phyloP scores from a whole-genome alignment of 2,329 filamentous ascomycete species.

The Leptographium wingfieldii region DNA sequence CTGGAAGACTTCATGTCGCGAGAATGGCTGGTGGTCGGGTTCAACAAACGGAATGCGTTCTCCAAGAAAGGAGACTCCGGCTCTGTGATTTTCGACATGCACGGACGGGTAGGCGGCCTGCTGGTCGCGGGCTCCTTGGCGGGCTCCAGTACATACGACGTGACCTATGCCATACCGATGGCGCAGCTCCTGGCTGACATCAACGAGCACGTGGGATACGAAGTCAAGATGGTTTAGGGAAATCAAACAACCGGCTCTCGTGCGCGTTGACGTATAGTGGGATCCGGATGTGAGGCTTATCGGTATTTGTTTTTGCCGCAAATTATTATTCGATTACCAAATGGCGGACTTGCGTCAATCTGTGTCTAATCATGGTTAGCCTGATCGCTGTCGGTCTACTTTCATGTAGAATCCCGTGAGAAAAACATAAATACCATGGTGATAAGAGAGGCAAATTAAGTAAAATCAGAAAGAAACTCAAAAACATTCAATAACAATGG shows the following conservation, averaged over 20 bases:
- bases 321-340: no score
- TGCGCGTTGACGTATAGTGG: neutral
- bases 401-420: no score
- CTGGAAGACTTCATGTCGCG: neutral
- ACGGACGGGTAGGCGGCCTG: neutral
- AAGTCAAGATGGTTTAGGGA: neutral
- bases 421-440: no score
- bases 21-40: neutral
- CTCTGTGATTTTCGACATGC: neutral
- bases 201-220: neutral
- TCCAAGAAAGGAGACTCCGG: neutral
- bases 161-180: slow-evolving; percentile 1
- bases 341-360: no score
- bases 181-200: neutral
- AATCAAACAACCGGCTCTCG: neutral
- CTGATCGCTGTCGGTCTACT: no score
- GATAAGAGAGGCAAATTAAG: no score
- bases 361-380: no score
- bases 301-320: no score
- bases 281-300: neutral
- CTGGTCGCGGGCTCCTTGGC: neutral
- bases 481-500: no score
- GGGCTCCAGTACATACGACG: neutral
- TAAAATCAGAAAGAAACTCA: no score
- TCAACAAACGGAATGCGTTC: neutral